Evolutionary conservation across 2,329 filamentous ascomycete genomes (phyloP), one percentile per base, ranked within the genome.

Genomic region (Fusarium ambrosium): DNA sequence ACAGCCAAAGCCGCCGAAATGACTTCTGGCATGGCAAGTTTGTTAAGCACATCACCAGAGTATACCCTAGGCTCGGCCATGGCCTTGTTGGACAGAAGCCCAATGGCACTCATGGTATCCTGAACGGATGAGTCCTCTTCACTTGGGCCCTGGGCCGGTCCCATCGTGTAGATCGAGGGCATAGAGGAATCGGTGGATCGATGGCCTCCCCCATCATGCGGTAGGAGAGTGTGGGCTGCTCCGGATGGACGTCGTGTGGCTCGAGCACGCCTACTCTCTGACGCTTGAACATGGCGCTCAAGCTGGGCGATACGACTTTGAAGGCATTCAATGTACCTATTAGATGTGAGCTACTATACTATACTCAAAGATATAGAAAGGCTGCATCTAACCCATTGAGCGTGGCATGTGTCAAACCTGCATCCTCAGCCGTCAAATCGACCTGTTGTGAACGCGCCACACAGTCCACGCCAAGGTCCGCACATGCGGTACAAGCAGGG

Each of bases 101-200:
- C 70, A 16, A 73, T 73, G 4, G 71, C 71, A n/a, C 70, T 73
- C 62, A 73, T 70, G 1, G 71, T 73, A 1, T 73, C 71, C 27
- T 73, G 66, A 1, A 73, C 70, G 0, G 70, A 73, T 4, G 71
- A 73, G 16, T 73, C 70, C 4, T 73, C 71, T 0, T 73, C 70
- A 0, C 62, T 27, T 20, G 39, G 36, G 0, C 2, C 56, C 0
- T n/a, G 2, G 0, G 2, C 11, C 1, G 18, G 5, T 0, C 58
- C 58, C 14, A 20, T 34, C 1, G 4, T 22, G 0, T 14, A 39
- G 0, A 6, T 4, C 0, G 37, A 64, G 0, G 48, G 22, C 0
- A 56, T 13, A 18, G 59, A 60, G 0, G 8, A 29, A 13, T 60
- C 43, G 1, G 45, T 43, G 0, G 61, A 69, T 1, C 55, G 60